These are phyloP conservation scores for Candida sithepensis DNA, from an alignment of 805 yeast species.

Conservation along the genomic window DNA sequence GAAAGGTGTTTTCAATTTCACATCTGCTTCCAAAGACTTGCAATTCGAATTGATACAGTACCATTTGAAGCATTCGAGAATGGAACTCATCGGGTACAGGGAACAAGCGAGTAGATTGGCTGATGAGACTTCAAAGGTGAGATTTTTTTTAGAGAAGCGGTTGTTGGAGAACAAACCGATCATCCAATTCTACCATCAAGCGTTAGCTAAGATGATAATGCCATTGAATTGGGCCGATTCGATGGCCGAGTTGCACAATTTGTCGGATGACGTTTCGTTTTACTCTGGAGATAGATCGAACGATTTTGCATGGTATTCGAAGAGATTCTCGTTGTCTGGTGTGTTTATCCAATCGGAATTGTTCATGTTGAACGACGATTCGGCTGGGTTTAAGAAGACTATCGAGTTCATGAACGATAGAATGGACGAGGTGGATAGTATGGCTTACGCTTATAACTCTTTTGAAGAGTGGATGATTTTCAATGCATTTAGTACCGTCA, in stretches of 20 bases:
- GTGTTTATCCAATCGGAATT: slow-evolving; percentile 74
- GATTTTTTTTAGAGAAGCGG: slow-evolving; percentile 39
- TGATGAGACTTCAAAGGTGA: slow-evolving; percentile 22
- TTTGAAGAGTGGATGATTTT: slow-evolving; percentile 77
- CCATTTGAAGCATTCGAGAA: slow-evolving; percentile 44
- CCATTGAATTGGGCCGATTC: slow-evolving; percentile 61
- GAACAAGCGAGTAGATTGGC: slow-evolving; percentile 15
- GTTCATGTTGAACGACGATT: slow-evolving; percentile 73
- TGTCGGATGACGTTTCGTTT: slow-evolving; percentile 80
- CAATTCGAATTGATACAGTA: slow-evolving; percentile 41
- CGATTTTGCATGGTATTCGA: slow-evolving; percentile 92
- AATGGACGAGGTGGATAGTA: slow-evolving; percentile 45
- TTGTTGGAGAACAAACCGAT: slow-evolving; percentile 49
- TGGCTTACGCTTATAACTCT: slow-evolving; percentile 60
- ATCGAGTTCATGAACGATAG: slow-evolving; percentile 59
- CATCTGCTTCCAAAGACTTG: slow-evolving; percentile 23
- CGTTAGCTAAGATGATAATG: slow-evolving; percentile 56
- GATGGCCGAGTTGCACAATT: slow-evolving; percentile 62
- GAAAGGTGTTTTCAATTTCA: slow-evolving; percentile 37
- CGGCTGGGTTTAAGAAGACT: slow-evolving; percentile 54
- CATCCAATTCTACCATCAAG: slow-evolving; percentile 40
- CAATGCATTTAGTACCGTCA: slow-evolving; percentile 58
- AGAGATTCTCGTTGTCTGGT: slow-evolving; percentile 65
- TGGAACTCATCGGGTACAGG: slow-evolving; percentile 32
- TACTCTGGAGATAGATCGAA: slow-evolving; percentile 75